phyloP scores from a whole-genome alignment of 75 land plant genomes.

The Picea glauca region DNA sequence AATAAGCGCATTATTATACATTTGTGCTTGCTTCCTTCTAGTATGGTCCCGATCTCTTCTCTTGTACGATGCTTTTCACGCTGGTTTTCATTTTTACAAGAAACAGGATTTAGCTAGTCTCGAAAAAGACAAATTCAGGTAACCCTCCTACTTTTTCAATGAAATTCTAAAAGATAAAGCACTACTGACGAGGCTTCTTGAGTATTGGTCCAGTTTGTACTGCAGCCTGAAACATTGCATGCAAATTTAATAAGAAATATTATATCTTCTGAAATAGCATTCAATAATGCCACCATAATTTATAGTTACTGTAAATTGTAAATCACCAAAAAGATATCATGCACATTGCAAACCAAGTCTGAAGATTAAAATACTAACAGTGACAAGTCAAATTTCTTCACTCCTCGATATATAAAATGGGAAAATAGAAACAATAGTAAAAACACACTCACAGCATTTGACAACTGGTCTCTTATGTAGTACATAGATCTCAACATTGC shows the following conservation, averaged over 20 bases:
- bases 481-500: constrained; percentile 47
- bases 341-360: not conserved
- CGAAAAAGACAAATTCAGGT: no score
- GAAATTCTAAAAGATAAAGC: not conserved
- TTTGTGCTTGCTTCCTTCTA: no score
- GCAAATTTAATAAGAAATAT: not conserved
- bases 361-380: not conserved
- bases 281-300: no score
- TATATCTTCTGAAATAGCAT: not conserved
- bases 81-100: no score
- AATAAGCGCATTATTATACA: no score
- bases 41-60: no score
- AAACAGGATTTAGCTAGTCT: no score
- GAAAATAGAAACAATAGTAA: not conserved
- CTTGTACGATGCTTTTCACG: no score
- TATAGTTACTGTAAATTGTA: not conserved
- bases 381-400: not conserved
- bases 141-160: no score
- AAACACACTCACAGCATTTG: constrained; percentile 19
- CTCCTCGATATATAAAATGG: not conserved
- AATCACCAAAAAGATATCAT: not conserved
- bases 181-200: constrained; percentile 16
- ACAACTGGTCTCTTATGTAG: constrained; percentile 35
- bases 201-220: constrained; percentile 11
- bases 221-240: constrained; percentile 9